phyloP scores from a whole-genome alignment of 2,329 filamentous ascomycete species.

The Colletotrichum sp. region DNA sequence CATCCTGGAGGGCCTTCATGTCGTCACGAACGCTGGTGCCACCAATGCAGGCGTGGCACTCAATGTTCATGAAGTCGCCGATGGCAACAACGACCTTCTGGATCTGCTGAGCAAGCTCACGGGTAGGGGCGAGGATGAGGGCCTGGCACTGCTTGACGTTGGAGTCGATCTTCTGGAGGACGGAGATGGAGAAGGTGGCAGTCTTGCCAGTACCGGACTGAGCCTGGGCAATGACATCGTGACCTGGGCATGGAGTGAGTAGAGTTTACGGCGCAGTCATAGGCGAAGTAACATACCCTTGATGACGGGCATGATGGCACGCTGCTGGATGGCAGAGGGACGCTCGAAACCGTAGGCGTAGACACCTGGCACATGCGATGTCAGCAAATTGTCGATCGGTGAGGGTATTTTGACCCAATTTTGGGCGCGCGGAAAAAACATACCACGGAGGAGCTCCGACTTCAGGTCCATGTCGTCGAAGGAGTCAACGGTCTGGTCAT shows the following conservation, averaged over 20 bases:
- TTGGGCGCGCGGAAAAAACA: slow-evolving; percentile 27
- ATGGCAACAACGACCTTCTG: slow-evolving; percentile 99
- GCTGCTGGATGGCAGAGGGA: slow-evolving; percentile 99
- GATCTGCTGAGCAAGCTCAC: slow-evolving; percentile 98
- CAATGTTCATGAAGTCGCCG: slow-evolving; percentile 99
- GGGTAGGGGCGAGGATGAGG: slow-evolving; percentile 95
- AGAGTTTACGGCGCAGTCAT: background rate
- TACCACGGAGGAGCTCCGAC: slow-evolving; percentile 91
- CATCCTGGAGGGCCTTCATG: slow-evolving; percentile 96
- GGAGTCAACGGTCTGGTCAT: slow-evolving; percentile 99
- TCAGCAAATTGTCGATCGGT: background rate
- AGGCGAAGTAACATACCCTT: slow-evolving; percentile 70
- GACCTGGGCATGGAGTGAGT: slow-evolving; percentile 57
- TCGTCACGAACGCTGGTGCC: slow-evolving; percentile 98
- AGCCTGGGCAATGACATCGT: slow-evolving; percentile 99
- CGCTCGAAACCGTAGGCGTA: slow-evolving; percentile 99
- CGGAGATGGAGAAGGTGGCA: slow-evolving; percentile 98
- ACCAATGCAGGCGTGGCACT: slow-evolving; percentile 99
- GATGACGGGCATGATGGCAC: slow-evolving; percentile 99
- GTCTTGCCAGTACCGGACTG: slow-evolving; percentile 99
- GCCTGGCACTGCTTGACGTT: slow-evolving; percentile 97
- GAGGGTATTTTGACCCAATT: slow-evolving; percentile 17
- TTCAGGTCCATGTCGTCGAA: slow-evolving; percentile 99
- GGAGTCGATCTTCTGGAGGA: slow-evolving; percentile 98
- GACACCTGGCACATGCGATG: slow-evolving; percentile 63